A percentile compares a stretch with the other conserved stretches of the same genome.
Evolutionary conservation across 1,284 basidiomycete species (phyloP).

Genomic region (Cutaneotrichosporon mucoides): DNA sequence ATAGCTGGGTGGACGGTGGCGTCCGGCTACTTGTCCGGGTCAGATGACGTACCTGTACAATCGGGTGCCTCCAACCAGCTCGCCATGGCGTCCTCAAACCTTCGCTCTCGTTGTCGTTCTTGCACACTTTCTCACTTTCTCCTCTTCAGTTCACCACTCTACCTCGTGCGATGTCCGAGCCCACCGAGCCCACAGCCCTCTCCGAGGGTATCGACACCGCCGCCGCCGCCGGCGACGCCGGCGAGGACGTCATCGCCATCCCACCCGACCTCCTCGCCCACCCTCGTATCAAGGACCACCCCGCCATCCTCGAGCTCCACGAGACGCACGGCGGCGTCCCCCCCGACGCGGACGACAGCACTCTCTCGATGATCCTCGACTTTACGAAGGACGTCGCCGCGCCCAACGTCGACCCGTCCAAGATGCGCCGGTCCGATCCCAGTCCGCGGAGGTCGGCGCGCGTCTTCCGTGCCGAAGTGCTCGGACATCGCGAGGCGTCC

Average conservation of each 20-base stretch:
- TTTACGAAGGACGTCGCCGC: slow-evolving; percentile 13
- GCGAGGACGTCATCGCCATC: slow-evolving; percentile 6
- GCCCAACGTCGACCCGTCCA: slow-evolving; percentile 4
- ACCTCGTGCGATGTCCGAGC: too few species aligned
- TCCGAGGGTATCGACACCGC: too few species aligned
- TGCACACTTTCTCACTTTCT: too few species aligned
- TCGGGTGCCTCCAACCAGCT: too few species aligned
- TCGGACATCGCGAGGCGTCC: slow-evolving; percentile 11
- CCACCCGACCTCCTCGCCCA: slow-evolving; percentile 15
- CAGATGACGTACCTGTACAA: too few species aligned
- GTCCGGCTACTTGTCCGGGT: too few species aligned
- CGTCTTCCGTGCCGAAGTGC: slow-evolving; percentile 17
- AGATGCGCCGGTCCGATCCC: slow-evolving; percentile 14
- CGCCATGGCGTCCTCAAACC: too few species aligned
- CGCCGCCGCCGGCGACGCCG: too few species aligned
- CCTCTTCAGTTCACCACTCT: too few species aligned
- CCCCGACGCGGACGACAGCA: background rate
- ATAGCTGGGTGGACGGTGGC: too few species aligned
- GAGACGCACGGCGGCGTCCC: slow-evolving; percentile 15
- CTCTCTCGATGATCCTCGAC: slow-evolving; percentile 6
- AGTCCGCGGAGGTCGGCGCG: slow-evolving; percentile 15
- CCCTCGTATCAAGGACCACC: slow-evolving; percentile 9
- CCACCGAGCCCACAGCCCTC: too few species aligned
- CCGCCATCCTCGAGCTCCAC: slow-evolving; percentile 3
- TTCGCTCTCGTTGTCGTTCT: too few species aligned